phyloP scores from a whole-genome alignment of 2,329 filamentous ascomycete species.

The Colletotrichum salicis region DNA sequence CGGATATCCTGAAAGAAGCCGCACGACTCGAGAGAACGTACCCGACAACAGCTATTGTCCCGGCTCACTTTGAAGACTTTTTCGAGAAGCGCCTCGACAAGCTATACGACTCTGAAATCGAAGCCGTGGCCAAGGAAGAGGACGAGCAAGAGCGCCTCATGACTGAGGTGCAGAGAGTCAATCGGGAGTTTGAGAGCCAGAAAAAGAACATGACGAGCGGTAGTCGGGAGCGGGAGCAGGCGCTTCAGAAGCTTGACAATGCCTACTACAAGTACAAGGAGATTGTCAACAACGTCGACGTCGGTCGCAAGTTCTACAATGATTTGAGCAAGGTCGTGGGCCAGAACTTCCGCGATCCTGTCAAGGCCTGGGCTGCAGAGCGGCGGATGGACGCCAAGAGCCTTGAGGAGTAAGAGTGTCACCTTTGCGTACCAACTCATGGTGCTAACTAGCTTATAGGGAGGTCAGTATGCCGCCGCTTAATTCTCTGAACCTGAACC shows the following conservation, averaged over 20 bases:
- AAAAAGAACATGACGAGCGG: conserved; percentile 73
- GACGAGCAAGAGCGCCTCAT: conserved; percentile 80
- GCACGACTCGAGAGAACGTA: conserved; percentile 86
- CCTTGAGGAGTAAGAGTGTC: conserved; percentile 73
- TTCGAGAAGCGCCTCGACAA: conserved; percentile 82
- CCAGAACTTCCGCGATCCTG: conserved; percentile 79
- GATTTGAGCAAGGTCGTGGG: conserved; percentile 89
- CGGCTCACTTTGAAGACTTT: conserved; percentile 90
- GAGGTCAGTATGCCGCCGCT: conserved; percentile 64
- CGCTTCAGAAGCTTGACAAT: conserved; percentile 87
- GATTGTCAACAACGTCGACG: conserved; percentile 90
- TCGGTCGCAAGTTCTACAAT: conserved; percentile 96
- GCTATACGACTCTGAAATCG: conserved; percentile 82
- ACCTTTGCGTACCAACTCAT: conserved; percentile 31
- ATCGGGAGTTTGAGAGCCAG: conserved; percentile 80
- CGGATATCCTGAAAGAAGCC: conserved; percentile 84
- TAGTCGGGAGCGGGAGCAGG: conserved; percentile 81
- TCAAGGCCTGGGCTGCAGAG: conserved; percentile 82
- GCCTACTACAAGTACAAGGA: conserved; percentile 98
- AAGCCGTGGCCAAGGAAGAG: conserved; percentile 75
- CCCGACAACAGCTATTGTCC: conserved; percentile 83
- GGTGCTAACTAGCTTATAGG: conserved; percentile 43
- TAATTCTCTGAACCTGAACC: conserved; percentile 54
- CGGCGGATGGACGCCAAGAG: conserved; percentile 82
- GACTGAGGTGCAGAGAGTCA: conserved; percentile 76